phyloP scores from a whole-genome alignment of 306 rosid genomes.

The Cucumis sativus region DNA sequence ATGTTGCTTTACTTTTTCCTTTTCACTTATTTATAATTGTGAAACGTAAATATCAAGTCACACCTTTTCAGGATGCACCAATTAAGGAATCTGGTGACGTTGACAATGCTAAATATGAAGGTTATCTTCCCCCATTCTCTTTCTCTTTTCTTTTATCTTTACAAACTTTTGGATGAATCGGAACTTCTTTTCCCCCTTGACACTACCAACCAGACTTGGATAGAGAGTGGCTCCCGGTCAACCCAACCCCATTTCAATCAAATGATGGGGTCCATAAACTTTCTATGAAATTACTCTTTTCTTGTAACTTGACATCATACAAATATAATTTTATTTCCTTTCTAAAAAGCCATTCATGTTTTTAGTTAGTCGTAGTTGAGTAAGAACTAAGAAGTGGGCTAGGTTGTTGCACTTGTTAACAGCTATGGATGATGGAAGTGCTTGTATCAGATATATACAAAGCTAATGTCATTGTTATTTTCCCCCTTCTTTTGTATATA shows the following conservation, averaged over 20 bases:
- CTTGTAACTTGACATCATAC: background rate
- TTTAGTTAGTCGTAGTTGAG: background rate
- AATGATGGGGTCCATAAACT: background rate
- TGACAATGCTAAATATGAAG: slow-evolving; percentile 66
- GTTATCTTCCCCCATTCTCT: slow-evolving; percentile 19
- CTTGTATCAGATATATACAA: background rate
- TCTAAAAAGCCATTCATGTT: background rate
- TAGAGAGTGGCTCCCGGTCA: background rate
- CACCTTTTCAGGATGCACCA: slow-evolving; percentile 76
- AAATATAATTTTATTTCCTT: background rate
- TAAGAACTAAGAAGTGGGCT: background rate
- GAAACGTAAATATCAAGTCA: background rate
- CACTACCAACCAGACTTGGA: background rate
- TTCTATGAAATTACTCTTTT: background rate
- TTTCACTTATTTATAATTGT: background rate
- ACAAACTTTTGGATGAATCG: background rate
- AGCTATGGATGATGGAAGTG: background rate
- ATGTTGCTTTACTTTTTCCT: background rate
- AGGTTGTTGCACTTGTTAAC: background rate
- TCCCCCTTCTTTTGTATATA: too few relatives aligned
- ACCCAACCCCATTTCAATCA: background rate
- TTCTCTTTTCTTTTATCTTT: background rate
- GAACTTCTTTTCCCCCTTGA: background rate
- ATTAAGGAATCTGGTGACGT: slow-evolving; percentile 83
- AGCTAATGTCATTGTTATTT: too few relatives aligned